A percentile compares a stretch with the other conserved stretches of the same genome.
Conservation (phyloP, 306 rosid genomes). For the Rubus parviflorus region DNA sequence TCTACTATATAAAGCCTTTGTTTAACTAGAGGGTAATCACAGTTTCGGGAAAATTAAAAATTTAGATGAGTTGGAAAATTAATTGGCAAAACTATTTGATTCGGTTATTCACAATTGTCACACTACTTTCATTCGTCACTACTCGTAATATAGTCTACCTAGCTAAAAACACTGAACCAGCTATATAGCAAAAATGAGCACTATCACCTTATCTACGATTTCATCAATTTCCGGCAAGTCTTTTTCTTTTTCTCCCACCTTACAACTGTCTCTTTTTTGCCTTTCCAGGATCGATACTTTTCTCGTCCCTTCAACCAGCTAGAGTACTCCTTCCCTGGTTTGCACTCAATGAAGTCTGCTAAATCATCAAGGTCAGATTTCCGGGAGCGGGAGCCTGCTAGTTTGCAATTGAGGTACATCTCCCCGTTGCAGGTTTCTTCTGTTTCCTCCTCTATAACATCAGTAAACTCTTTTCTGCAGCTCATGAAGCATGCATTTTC, state of each 20-base stretch:
- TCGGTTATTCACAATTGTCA: background rate
- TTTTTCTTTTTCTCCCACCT: constrained; percentile 52
- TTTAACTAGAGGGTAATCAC: no score
- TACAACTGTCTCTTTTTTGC: constrained; percentile 29
- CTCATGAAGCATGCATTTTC: constrained; percentile 14
- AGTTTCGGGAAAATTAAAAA: no score
- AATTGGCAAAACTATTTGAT: no score
- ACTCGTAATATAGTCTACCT: background rate
- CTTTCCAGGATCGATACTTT: constrained; percentile 41
- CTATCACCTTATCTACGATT: background rate
- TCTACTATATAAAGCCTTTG: no score
- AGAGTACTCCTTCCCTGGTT: constrained; percentile 55
- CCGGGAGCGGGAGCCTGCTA: constrained; percentile 14
- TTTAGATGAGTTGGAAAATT: no score
- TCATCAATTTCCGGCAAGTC: constrained; percentile 28
- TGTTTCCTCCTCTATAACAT: constrained; percentile 36
- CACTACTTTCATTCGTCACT: background rate
- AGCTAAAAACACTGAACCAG: background rate
- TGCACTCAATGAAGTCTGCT: constrained; percentile 59
- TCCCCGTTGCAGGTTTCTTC: constrained; percentile 53
- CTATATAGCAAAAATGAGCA: background rate
- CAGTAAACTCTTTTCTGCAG: constrained; percentile 15
- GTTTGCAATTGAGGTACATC: constrained; percentile 48
- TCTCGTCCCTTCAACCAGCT: constrained; percentile 53
- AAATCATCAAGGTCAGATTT: constrained; percentile 54